These are phyloP conservation scores for Tulasnella sp. DNA, from an alignment of 768 basidiomycete species.

Conservation along the genomic window DNA sequence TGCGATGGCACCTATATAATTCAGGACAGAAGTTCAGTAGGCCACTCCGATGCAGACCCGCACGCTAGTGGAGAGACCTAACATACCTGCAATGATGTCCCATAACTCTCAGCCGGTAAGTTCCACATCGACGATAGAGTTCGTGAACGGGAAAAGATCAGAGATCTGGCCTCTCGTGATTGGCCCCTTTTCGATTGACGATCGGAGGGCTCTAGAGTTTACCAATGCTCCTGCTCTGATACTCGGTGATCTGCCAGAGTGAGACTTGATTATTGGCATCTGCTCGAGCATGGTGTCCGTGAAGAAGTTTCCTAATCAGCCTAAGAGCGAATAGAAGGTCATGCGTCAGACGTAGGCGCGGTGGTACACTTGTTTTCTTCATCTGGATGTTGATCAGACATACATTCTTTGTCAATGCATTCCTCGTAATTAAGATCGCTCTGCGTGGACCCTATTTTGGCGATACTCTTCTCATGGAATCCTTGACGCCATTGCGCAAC, in stretches of 20 bases:
- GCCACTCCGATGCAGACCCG: too few relatives aligned
- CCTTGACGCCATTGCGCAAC: constrained; percentile 34
- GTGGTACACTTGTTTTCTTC: too few relatives aligned
- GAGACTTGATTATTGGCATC: too few relatives aligned
- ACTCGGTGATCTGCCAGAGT: constrained; percentile 19
- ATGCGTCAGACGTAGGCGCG: background rate
- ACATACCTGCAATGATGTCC: constrained; percentile 36
- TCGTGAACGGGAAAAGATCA: constrained; percentile 38
- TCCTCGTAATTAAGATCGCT: too few relatives aligned
- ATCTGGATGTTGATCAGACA: too few relatives aligned
- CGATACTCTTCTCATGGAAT: too few relatives aligned
- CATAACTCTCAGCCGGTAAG: constrained; percentile 35
- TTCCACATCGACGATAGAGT: constrained; percentile 32
- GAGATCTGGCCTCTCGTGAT: constrained; percentile 29
- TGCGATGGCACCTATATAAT: constrained; percentile 9
- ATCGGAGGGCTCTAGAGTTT: constrained; percentile 37
- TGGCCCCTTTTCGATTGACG: constrained; percentile 33
- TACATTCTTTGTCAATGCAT: too few relatives aligned
- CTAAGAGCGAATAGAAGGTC: background rate
- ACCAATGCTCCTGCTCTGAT: constrained; percentile 30
- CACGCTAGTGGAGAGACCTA: too few relatives aligned
- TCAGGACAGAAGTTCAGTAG: background rate
- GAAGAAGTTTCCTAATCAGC: constrained; percentile 34
- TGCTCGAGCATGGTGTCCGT: constrained; percentile 36
- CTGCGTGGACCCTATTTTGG: background rate